Evolutionary conservation across 2,329 filamentous ascomycete genomes (phyloP).

Genomic region (Xylariaceae sp.): DNA sequence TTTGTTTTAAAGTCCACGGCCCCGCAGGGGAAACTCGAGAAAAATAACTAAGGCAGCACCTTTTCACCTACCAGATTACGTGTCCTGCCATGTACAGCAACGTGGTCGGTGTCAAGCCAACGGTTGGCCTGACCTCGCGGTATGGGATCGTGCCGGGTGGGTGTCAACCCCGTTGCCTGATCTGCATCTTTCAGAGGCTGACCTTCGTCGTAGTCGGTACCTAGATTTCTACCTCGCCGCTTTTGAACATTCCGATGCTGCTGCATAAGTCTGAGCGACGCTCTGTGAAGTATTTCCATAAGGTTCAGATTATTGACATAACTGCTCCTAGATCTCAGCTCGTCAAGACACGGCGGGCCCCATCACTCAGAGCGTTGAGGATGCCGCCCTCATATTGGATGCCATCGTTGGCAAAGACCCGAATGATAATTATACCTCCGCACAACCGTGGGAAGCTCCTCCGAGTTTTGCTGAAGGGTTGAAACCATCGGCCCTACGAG

Average conservation of each 20-base stretch:
- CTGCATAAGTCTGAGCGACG: no score
- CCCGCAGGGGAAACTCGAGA: no score
- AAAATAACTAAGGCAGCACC: no score
- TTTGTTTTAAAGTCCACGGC: no score
- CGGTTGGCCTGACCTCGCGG: conserved; percentile 68
- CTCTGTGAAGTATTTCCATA: no score
- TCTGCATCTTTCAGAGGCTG: no score
- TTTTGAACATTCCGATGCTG: no score
- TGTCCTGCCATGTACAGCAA: conserved; percentile 54
- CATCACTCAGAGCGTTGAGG: conserved; percentile 55
- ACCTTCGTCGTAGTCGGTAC: no score
- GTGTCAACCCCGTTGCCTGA: not conserved
- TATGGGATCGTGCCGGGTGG: conserved; percentile 59
- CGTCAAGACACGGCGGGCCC: conserved; percentile 59
- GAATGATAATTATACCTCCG: conserved; percentile 56
- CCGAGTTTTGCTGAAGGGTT: conserved; percentile 57
- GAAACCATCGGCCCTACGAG: conserved; percentile 32
- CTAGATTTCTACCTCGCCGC: no score
- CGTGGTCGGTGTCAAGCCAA: conserved; percentile 73
- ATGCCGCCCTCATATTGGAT: conserved; percentile 56
- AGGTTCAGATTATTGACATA: no score
- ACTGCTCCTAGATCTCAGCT: conserved; percentile 7
- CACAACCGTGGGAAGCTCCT: conserved; percentile 48
- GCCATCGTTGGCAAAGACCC: conserved; percentile 55
- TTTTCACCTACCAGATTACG: no score